Conservation (phyloP, 352 stramenopile genomes). For the Pilasporangium apinafurcum region DNA sequence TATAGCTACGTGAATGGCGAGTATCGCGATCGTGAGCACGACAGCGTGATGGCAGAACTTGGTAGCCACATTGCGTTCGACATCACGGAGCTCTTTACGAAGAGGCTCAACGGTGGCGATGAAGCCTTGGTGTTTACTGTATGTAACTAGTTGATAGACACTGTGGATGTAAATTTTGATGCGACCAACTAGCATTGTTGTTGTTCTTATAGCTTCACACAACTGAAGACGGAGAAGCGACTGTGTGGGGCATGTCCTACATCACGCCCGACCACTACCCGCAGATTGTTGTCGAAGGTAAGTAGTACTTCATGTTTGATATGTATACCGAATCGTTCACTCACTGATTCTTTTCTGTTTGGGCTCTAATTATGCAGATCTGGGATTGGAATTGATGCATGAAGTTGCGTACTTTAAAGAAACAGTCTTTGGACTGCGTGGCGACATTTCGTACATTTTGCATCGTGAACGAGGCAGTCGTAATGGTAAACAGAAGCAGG, state of each 20-base stretch:
- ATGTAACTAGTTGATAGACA: background rate
- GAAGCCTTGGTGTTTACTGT: constrained; percentile 55
- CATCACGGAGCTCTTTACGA: constrained; percentile 70
- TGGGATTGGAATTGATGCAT: constrained; percentile 77
- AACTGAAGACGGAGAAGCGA: constrained; percentile 38
- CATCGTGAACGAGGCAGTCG: constrained; percentile 70
- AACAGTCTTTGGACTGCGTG: constrained; percentile 65
- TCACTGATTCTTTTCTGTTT: background rate
- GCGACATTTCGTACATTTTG: constrained; percentile 78
- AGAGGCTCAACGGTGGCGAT: constrained; percentile 33
- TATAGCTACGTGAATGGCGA: constrained; percentile 15
- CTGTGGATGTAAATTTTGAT: background rate
- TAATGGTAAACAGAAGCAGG: no score
- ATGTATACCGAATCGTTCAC: no score
- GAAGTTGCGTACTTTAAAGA: constrained; percentile 78
- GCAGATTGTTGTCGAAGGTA: constrained; percentile 73
- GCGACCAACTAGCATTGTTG: background rate
- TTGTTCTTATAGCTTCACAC: constrained; percentile 28
- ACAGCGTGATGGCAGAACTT: constrained; percentile 40
- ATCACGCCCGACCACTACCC: constrained; percentile 63
- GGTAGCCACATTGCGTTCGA: constrained; percentile 70
- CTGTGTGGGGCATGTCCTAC: constrained; percentile 53
- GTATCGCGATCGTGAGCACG: constrained; percentile 45
- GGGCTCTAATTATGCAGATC: constrained; percentile 16
- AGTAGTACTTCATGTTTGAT: background rate